A percentile compares a stretch with the other conserved stretches of the same genome.
Evolutionary conservation across 208 protist species (phyloP).

Genomic region (Endotrypanum monterogeii): DNA sequence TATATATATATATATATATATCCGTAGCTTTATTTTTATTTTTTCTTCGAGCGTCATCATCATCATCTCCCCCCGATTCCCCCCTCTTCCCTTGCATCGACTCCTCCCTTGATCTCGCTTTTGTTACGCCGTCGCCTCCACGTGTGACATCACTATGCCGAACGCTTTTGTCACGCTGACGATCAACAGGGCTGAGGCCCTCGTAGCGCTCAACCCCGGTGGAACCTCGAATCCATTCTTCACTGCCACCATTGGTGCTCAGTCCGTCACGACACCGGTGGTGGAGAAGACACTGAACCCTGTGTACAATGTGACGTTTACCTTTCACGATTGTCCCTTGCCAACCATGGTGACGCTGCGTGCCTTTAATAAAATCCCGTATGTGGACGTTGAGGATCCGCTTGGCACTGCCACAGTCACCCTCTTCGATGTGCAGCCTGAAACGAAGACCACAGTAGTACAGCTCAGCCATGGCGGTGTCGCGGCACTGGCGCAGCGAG

Average conservation of each 20-base stretch:
- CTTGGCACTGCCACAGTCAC: slow-evolving; percentile 80
- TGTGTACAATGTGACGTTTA: slow-evolving; percentile 55
- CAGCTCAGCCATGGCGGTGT: slow-evolving; percentile 73
- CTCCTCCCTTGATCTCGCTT: too few species aligned
- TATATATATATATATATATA: not conserved
- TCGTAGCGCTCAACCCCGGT: slow-evolving; percentile 67
- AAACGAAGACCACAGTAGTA: slow-evolving; percentile 39
- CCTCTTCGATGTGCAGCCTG: slow-evolving; percentile 41
- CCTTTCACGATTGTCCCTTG: slow-evolving; percentile 57
- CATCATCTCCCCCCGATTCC: not conserved
- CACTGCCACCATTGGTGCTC: slow-evolving; percentile 47
- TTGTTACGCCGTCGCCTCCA: not conserved
- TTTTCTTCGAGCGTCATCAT: not conserved
- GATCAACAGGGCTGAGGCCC: slow-evolving; percentile 56
- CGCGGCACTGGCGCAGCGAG: slow-evolving; percentile 48
- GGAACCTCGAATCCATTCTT: slow-evolving; percentile 82
- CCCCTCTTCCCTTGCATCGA: slow-evolving; percentile 2
- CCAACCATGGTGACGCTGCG: slow-evolving; percentile 66
- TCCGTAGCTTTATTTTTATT: not conserved
- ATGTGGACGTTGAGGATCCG: slow-evolving; percentile 60
- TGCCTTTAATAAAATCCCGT: slow-evolving; percentile 61
- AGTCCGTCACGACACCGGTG: slow-evolving; percentile 45
- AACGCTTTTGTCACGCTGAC: slow-evolving; percentile 45
- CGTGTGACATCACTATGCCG: slow-evolving; percentile 14
- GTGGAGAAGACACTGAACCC: slow-evolving; percentile 60